phyloP scores from a whole-genome alignment of 495 filamentous ascomycete genomes.

The Astrothelium macrocarpum region DNA sequence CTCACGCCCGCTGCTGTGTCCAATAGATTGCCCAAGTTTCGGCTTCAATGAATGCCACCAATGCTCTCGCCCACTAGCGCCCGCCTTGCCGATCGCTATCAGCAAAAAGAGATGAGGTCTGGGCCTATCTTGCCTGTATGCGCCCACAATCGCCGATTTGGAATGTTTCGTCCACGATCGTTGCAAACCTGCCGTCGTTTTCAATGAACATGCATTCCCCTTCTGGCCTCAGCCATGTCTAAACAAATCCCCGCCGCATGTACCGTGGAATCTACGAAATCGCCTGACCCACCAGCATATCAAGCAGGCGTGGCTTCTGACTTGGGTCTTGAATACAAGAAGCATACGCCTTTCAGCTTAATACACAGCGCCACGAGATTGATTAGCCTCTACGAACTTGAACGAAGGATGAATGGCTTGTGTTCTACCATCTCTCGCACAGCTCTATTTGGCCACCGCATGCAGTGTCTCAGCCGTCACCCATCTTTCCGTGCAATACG shows the following conservation, averaged over 20 bases:
- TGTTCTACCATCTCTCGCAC: too few relatives aligned
- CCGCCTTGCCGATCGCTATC: neutral
- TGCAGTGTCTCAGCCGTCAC: too few relatives aligned
- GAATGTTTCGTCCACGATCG: neutral
- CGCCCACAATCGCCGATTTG: neutral
- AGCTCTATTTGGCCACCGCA: too few relatives aligned
- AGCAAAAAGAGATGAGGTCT: neutral
- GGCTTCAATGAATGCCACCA: neutral
- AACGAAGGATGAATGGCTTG: too few relatives aligned
- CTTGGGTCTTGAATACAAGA: too few relatives aligned
- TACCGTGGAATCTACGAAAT: too few relatives aligned
- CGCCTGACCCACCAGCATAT: too few relatives aligned
- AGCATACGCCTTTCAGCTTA: too few relatives aligned
- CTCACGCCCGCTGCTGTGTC: neutral
- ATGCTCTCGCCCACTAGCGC: neutral
- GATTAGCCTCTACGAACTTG: too few relatives aligned
- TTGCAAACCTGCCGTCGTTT: neutral
- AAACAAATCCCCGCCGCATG: neutral
- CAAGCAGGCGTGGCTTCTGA: too few relatives aligned
- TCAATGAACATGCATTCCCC: neutral
- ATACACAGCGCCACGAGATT: too few relatives aligned
- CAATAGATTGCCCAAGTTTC: neutral
- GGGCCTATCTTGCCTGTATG: neutral
- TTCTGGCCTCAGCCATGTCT: neutral
- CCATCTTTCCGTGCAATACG: too few relatives aligned